Base-by-base conservation (phyloP, 1,284 basidiomycete genomes). In the Hemileia vastatrix region DNA sequence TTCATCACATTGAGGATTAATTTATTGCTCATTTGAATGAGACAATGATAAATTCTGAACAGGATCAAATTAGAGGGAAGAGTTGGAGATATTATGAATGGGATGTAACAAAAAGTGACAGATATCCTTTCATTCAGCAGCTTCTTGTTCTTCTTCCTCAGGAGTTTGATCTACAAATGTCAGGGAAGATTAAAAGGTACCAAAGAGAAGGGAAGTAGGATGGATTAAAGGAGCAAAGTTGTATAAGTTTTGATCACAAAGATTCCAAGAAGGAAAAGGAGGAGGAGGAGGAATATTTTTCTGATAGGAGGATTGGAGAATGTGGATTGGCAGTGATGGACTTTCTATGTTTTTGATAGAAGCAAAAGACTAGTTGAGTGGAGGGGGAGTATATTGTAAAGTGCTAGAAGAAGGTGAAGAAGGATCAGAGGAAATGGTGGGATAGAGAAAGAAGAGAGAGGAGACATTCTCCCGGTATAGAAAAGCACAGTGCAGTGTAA, bases 111-210 rank as follows among this genome's bases (percentile, higher is more conserved):
- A 23, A 9, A 24, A 43, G 24, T 40, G 8, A 49, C 6, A 15
- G 47, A 9, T 49, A 11, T 49, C 19, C 24, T 53, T 45, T 52
- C 58, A 61, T 54, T 61, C 58, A 4, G 50, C 52, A 6, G 58
- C 58, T 36, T 54, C 54, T 6, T 52, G 36, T 48, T 61, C 58
- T 36, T 61, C 58, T 27, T 61, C 58, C 54, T 53, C 58, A 24
- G 54, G 53, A 2, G 40, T 43, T 27, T 27, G 15, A 36, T 61
- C 52, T 8, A 24, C 24, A 9, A 27, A 47, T 9, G 18, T 49
- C 9, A 45, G 33, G 32, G 5, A n/a, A 6, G 33, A 50, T 52
- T n/a, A 8, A 11, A 23, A 6, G 40, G 49, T 47, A 24, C 43
- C 49, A 44, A 43, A 45, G 24, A 31, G 11, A 15, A 43, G 49